phyloP scores from a whole-genome alignment of 2,329 filamentous ascomycete genomes.

The Neofusicoccum cordaticola region DNA sequence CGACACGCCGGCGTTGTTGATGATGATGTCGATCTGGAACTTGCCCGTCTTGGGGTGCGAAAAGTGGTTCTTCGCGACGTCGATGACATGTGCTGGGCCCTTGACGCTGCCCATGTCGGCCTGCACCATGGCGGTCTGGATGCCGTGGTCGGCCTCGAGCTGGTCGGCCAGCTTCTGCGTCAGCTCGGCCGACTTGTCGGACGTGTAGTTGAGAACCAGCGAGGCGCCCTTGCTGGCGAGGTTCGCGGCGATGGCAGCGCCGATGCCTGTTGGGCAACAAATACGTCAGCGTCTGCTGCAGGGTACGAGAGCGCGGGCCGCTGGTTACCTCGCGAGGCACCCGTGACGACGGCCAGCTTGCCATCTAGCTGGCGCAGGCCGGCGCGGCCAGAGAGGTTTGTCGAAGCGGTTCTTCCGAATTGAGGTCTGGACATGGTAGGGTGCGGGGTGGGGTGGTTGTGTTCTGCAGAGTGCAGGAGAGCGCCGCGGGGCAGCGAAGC shows the following conservation, averaged over 20 bases:
- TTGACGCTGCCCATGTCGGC: conserved; percentile 66
- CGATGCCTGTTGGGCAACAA: conserved; percentile 61
- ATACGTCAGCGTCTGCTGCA: neutral
- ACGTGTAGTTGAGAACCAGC: conserved; percentile 70
- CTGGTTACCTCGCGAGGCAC: conserved; percentile 67
- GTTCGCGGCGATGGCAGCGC: conserved; percentile 63
- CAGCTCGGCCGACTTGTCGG: conserved; percentile 54
- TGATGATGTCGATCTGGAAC: conserved; percentile 74
- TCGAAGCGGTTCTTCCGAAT: conserved; percentile 36
- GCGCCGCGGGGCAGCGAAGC: neutral
- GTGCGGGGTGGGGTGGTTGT: neutral
- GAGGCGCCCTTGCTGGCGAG: conserved; percentile 71
- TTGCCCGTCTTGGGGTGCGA: conserved; percentile 50
- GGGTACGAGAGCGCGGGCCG: neutral
- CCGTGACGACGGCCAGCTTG: conserved; percentile 76
- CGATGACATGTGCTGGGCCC: conserved; percentile 60
- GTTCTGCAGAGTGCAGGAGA: neutral
- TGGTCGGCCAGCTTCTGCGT: conserved; percentile 54
- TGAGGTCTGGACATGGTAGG: conserved; percentile 38
- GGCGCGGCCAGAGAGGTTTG: conserved; percentile 35
- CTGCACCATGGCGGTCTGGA: conserved; percentile 63
- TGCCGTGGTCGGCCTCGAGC: conserved; percentile 56
- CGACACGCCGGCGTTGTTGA: conserved; percentile 79
- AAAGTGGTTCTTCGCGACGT: conserved; percentile 59
- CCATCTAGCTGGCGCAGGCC: conserved; percentile 54